Conservation (phyloP, 2,329 filamentous ascomycete genomes). For the Fusarium scirpi region DNA sequence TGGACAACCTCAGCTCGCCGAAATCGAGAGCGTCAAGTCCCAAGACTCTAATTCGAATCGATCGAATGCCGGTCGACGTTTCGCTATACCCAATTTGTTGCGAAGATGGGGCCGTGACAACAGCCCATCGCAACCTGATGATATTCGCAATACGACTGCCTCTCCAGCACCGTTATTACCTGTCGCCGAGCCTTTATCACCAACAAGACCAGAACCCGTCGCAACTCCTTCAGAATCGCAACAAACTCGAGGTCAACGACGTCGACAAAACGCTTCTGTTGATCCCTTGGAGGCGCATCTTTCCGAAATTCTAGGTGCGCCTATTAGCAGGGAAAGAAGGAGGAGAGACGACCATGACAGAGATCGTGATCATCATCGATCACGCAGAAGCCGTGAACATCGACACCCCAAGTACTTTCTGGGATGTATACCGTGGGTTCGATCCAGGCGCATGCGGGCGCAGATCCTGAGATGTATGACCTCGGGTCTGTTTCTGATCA, state of each 20-base stretch:
- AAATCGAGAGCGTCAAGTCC: slow-evolving; percentile 61
- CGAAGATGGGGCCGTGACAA: slow-evolving; percentile 25
- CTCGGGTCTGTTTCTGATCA: slow-evolving; percentile 71
- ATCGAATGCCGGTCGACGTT: slow-evolving; percentile 18
- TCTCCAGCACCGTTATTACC: slow-evolving; percentile 37
- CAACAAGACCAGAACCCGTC: slow-evolving; percentile 25
- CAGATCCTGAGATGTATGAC: slow-evolving; percentile 72
- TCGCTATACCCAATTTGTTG: slow-evolving; percentile 26
- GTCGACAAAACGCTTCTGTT: slow-evolving; percentile 1
- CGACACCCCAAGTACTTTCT: slow-evolving; percentile 60
- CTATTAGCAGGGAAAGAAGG: slow-evolving; percentile 5
- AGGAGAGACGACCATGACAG: slow-evolving; percentile 13
- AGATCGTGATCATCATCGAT: slow-evolving; percentile 17
- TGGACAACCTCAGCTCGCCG: slow-evolving; percentile 37
- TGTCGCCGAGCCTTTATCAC: slow-evolving; percentile 11
- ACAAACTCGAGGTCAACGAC: slow-evolving; percentile 17
- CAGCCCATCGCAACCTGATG: slow-evolving; percentile 14
- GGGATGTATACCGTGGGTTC: slow-evolving; percentile 67
- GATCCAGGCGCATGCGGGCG: slow-evolving; percentile 64
- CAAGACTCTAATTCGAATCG: slow-evolving; percentile 57
- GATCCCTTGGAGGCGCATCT: slow-evolving; percentile 36
- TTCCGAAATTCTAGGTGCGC: slow-evolving; percentile 32
- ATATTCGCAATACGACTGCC: slow-evolving; percentile 25
- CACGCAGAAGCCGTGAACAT: slow-evolving; percentile 20
- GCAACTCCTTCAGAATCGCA: slow-evolving; percentile 23